Percentiles rank a stretch among this genome's conserved stretches.
These are phyloP conservation scores for Plasmodium falciparum DNA, from an alignment of 169 alveolate species.

Conservation along the genomic window DNA sequence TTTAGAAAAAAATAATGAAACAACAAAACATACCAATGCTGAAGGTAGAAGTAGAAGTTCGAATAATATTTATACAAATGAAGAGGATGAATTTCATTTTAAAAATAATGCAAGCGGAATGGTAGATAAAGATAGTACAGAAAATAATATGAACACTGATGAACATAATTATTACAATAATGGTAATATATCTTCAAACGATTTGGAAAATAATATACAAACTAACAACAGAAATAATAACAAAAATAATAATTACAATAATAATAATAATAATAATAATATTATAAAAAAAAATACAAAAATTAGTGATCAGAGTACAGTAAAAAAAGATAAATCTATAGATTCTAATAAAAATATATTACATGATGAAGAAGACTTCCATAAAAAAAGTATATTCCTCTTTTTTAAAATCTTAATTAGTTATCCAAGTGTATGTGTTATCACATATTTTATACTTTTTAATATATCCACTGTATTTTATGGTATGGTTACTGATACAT, in stretches of 20 bases:
- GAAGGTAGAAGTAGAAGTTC: neutral
- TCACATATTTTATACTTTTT: slow-evolving; percentile 41
- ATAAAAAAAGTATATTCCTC: slow-evolving; percentile 20
- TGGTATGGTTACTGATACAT: slow-evolving; percentile 70
- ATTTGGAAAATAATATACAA: neutral
- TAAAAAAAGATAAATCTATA: neutral
- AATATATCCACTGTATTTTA: slow-evolving; percentile 61
- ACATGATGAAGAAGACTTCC: slow-evolving; percentile 15
- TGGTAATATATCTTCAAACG: neutral
- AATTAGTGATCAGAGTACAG: neutral
- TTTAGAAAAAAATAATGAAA: slow-evolving; percentile 6
- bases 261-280: neutral
- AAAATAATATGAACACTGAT: neutral
- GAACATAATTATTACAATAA: neutral
- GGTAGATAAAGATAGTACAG: neutral
- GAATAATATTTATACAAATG: neutral
- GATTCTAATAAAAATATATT: neutral
- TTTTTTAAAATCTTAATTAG: slow-evolving; percentile 43
- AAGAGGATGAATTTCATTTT: neutral
- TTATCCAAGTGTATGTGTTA: slow-evolving; percentile 53
- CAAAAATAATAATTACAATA: neutral
- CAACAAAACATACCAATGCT: neutral
- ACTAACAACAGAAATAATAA: neutral
- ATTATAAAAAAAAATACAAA: neutral
- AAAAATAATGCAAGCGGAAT: neutral